Evolutionary conservation across 192 early-diverging fungal genomes (phyloP), one percentile per base, ranked within the genome.

Genomic region (Coemansia sp.): DNA sequence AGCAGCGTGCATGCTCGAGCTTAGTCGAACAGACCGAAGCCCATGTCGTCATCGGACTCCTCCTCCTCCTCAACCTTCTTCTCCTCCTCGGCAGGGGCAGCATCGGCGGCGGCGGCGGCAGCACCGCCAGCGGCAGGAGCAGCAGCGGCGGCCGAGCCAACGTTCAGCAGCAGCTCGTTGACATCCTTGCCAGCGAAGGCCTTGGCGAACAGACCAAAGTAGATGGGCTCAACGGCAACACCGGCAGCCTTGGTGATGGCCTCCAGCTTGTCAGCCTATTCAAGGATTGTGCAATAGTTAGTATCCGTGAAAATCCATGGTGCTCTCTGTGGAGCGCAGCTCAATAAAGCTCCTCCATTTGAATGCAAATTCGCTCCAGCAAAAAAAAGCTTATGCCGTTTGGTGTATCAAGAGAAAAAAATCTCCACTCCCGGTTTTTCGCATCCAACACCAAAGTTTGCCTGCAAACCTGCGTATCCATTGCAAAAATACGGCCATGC

Each of bases 121-220:
- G 46, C 65, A 47, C 26, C 65, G 30, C 44, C 81, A 50, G 81
- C 83, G 46, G 76, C 70, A 34, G 80, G 78, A 41, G 82, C 71
- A 57, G 81, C 72, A 54, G 80, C 81, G 55, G 66, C 84, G 61
- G 63, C 83, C 59, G 62, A 68, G 51, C 94, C 94, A 61, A 94
- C 86, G 85, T 92, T 94, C 77, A 89, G 83, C 62, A 97, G 83
- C 80, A 96, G 85, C 70, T 88, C 85, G 68, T 73, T 82, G 55
- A 98, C 71, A 80, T 96, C 88, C 84, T 91, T 88, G 63, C 93
- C 92, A 59, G 82, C 92, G 66, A 98, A 88, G 53, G 96, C 96
- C 89, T 98, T 98, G 83, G 96, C 92, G 83, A 96, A 98, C 66
- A 98, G 83, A 76, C 72, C 83, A 72, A 89, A 88, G 92, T 92